Percentiles rank a stretch among this genome's conserved stretches.
Evolutionary conservation across 306 rosid genomes (phyloP).

Genomic region (Herpetospermum pedunculosum): DNA sequence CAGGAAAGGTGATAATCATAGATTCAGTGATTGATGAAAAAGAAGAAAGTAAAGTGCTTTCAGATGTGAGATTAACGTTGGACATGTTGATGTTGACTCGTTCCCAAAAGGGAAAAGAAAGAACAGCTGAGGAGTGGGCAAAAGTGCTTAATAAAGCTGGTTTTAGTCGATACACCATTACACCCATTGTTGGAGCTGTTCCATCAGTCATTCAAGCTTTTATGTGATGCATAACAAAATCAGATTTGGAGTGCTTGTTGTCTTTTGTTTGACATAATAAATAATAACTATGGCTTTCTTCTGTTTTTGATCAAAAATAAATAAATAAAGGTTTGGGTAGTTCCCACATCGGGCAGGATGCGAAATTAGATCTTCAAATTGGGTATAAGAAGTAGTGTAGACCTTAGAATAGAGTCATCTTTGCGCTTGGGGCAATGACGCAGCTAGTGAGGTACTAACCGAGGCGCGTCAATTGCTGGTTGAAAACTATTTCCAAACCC

Average conservation of each 20-base stretch:
- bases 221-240: conserved; percentile 4
- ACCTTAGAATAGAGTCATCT: too few relatives aligned
- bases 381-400: too few relatives aligned
- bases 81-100: conserved; percentile 16
- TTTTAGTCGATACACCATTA: conserved; percentile 23
- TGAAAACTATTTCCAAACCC: too few relatives aligned
- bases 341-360: too few relatives aligned
- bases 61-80: conserved; percentile 31
- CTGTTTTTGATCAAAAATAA: too few relatives aligned
- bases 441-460: too few relatives aligned
- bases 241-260: background rate
- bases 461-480: too few relatives aligned
- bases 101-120: background rate
- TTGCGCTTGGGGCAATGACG: too few relatives aligned
- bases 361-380: too few relatives aligned
- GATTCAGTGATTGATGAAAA: conserved; percentile 35
- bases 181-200: conserved; percentile 20
- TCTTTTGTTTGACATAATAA: too few relatives aligned
- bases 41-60: background rate
- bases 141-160: conserved; percentile 35
- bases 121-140: conserved; percentile 34
- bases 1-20: conserved; percentile 43
- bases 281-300: too few relatives aligned
- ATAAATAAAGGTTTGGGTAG: too few relatives aligned
- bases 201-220: conserved; percentile 38